Evolutionary conservation across 1,139 yeast genomes (phyloP).

Genomic region (Hansenula sp.): DNA sequence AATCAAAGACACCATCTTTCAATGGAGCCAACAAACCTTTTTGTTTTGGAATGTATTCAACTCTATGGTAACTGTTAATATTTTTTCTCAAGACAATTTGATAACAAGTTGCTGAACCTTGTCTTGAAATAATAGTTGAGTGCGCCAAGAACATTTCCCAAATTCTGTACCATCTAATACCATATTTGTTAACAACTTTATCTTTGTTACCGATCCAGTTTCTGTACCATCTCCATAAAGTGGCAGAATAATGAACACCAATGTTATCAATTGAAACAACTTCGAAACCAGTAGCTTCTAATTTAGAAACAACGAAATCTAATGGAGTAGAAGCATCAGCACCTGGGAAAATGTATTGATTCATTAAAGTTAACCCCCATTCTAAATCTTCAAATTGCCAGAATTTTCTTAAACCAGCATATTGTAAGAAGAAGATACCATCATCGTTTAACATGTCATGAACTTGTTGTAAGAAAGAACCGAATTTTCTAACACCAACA

Average conservation of each 20-base stretch:
- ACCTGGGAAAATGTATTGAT: slow-evolving; percentile 95
- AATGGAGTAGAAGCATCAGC: slow-evolving; percentile 96
- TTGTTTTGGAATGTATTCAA: slow-evolving; percentile 76
- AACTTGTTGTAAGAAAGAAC: slow-evolving; percentile 72
- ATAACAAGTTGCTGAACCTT: slow-evolving; percentile 90
- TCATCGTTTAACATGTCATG: slow-evolving; percentile 87
- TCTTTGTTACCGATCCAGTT: slow-evolving; percentile 90
- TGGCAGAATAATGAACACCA: slow-evolving; percentile 90
- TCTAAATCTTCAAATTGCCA: slow-evolving; percentile 94
- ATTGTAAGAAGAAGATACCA: slow-evolving; percentile 82
- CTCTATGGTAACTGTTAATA: slow-evolving; percentile 77
- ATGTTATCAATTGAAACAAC: slow-evolving; percentile 80
- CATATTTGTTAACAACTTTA: slow-evolving; percentile 73
- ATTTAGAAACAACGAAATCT: slow-evolving; percentile 70
- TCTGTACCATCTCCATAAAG: slow-evolving; percentile 93
- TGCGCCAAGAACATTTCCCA: slow-evolving; percentile 90
- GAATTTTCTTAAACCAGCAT: slow-evolving; percentile 84
- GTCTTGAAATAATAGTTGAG: slow-evolving; percentile 82
- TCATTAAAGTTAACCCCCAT: slow-evolving; percentile 90
- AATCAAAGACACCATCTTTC: slow-evolving; percentile 41
- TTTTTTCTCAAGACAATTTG: slow-evolving; percentile 91
- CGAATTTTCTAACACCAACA: slow-evolving; percentile 86
- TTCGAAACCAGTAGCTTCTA: slow-evolving; percentile 87
- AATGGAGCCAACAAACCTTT: slow-evolving; percentile 69
- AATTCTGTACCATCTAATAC: slow-evolving; percentile 86